Base-by-base conservation (phyloP, 768 basidiomycete species). In the Leccinellum luteum region DNA sequence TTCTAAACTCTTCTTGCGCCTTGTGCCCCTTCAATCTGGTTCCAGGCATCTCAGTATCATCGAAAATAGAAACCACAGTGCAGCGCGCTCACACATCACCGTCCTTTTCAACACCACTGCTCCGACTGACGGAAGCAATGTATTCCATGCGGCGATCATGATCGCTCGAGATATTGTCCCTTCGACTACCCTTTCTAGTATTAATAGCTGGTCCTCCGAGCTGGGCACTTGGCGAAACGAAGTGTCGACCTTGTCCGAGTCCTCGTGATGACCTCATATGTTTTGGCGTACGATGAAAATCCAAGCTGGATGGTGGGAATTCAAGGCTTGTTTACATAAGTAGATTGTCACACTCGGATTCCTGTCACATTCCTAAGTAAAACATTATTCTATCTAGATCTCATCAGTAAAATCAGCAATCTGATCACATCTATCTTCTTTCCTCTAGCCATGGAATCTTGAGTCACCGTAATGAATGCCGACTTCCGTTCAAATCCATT, bases 61-160 rank as follows among this genome's bases (percentile, higher is more conserved):
- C 70, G 75, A 15, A n/a, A 53, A 34, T 47, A 51, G 21, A 52
- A 25, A 43, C 23, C 10, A 47, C 31, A 3, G 14, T 17, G 19
- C 15, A n/a, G 6, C 38, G 27, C 12, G 66, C 89, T 80, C 72
- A 92, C 90, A 81, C 79, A 73, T 90, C 86, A 38, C 90, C 89
- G 58, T 84, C 87, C 62, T 81, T 84, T 63, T 86, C 86, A 25
- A 90, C 67, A 10, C 90, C 89, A 61, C 89, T 86, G 63, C 87
- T 89, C 41, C 90, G 79, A 66, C 89, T 91, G 48, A 90, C 82
- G 2, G 87, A 88, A 2, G 89, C 79, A 49, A 91, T 80, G 51
- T 81, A 73, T 57, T 87, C 83, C 84, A 90, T 85, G 45, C 75
- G 79, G 56, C 51, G 63, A 50, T 58, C 51, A 49, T 43, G 58